Base-by-base conservation (phyloP, 176 grass and related monocot genomes). In the Bothriochloa decipiens region DNA sequence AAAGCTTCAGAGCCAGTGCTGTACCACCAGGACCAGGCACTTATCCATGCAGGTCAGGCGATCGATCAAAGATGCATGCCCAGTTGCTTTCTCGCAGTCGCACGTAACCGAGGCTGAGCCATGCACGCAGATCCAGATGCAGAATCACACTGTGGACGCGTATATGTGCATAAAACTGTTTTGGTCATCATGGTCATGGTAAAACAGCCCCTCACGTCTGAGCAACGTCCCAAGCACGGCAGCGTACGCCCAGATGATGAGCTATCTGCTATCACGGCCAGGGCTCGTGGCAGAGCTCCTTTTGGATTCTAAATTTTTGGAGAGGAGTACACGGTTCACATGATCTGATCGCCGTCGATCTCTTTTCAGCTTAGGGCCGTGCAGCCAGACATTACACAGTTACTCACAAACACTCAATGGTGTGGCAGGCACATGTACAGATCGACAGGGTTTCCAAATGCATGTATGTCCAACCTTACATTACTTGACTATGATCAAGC, bases 181-280 rank as follows among this genome's bases (percentile, higher is more conserved):
- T 50, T 32, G 73, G 27, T 23, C 83, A 78, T 86, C 78, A 90
- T 90, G 66, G 73, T 86, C 78, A 90, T 90, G 57, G 73, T 82
- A 82, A 82, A 90, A 90, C 47, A 82, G 88, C 82, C 71, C 35
- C 52, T n/a, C 63, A 77, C 22, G 6, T 40, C 36, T 58, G 28
- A n/a, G 28, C 63, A 52, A 33, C 72, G 53, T 71, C 72, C 77
- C 50, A 62, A 41, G 29, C 17, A 25, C 81, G 82, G 39, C 87
- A 76, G 76, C 46, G 50, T 71, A 80, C 62, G 77, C 47, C 68
- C 76, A 61, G 64, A 17, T 14, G 49, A 17, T 14, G 49, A 62
- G 53, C 20, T n/a, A n/a, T 9, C 52, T 22, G 85, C 78, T 76
- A 28, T 68, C 72, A 18, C n/a, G 23, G 23, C 41, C 12, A 8